Percentiles rank a stretch among this genome's conserved stretches.
Conservation (phyloP, 2,329 filamentous ascomycete genomes). For the Monosporascus ibericus region DNA sequence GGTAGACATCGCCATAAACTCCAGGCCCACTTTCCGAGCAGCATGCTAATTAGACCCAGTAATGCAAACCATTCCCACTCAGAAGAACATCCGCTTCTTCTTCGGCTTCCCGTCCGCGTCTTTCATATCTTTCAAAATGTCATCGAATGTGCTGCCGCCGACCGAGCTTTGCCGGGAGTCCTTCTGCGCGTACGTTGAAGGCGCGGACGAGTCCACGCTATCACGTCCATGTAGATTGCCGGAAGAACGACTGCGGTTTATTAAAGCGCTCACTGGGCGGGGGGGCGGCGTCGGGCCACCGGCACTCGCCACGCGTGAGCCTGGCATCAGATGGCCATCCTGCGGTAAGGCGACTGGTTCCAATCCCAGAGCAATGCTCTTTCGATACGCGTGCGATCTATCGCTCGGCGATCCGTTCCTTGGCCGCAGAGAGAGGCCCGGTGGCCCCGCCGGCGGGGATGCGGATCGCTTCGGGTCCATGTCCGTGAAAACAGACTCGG, state of each 20-base stretch:
- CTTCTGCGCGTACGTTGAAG: conserved; percentile 10
- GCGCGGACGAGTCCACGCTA: conserved; percentile 1
- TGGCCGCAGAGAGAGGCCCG: conserved; percentile 19
- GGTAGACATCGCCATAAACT: no score
- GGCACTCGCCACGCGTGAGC: conserved; percentile 20
- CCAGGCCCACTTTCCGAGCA: no score
- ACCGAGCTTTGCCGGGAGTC: conserved; percentile 16
- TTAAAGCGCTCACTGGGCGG: conserved; percentile 18
- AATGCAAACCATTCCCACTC: background rate
- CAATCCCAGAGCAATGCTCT: conserved; percentile 25
- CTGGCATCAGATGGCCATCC: conserved; percentile 11
- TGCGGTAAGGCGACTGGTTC: conserved; percentile 23
- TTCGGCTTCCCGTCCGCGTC: conserved; percentile 26
- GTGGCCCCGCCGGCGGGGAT: conserved; percentile 20
- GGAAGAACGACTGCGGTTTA: conserved; percentile 25
- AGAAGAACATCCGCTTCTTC: conserved; percentile 29
- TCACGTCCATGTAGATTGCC: conserved; percentile 21
- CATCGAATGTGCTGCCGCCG: conserved; percentile 28
- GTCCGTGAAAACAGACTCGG: conserved; percentile 25
- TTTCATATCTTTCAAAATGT: conserved; percentile 27
- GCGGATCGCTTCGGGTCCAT: conserved; percentile 25
- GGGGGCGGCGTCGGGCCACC: conserved; percentile 16
- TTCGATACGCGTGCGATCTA: conserved; percentile 21
- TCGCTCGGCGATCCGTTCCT: conserved; percentile 20
- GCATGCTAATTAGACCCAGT: no score